These are phyloP conservation scores for Ajuga chamaepitys DNA, from an alignment of 257 asterid species.

Conservation along the genomic window DNA sequence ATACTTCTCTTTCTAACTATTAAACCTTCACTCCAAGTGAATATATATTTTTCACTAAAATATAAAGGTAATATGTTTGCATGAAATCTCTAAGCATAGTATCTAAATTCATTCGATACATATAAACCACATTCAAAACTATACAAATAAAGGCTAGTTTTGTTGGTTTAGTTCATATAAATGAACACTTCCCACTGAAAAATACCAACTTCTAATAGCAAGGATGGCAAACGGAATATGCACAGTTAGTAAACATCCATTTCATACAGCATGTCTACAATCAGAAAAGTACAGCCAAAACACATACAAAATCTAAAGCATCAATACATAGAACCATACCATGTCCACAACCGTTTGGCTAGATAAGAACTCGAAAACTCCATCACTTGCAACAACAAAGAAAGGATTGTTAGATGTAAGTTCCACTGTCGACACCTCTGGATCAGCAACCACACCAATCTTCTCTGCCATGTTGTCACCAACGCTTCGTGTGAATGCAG, in stretches of 20 bases:
- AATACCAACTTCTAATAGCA: neutral
- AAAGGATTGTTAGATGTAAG: constrained; percentile 59
- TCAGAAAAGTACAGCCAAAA: neutral
- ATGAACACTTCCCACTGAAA: neutral
- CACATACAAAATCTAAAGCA: neutral
- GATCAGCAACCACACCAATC: constrained; percentile 80
- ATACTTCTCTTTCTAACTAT: neutral
- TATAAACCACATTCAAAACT: neutral
- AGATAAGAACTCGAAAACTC: constrained; percentile 77
- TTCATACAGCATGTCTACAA: neutral
- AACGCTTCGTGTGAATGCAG: constrained; percentile 89
- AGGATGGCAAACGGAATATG: neutral
- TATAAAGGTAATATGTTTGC: neutral
- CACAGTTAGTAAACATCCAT: constrained; percentile 4
- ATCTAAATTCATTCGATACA: neutral
- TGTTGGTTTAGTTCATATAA: neutral
- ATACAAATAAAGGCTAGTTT: neutral
- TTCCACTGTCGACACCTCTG: constrained; percentile 64
- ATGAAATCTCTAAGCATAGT: neutral
- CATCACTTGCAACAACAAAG: constrained; percentile 89
- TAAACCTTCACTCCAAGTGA: neutral
- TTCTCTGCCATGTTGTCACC: constrained; percentile 85
- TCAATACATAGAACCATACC: constrained; percentile 33
- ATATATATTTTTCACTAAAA: neutral
- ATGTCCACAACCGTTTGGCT: constrained; percentile 87